Evolutionary conservation across 2,329 filamentous ascomycete genomes (phyloP).

Genomic region (Xylaria sp.): DNA sequence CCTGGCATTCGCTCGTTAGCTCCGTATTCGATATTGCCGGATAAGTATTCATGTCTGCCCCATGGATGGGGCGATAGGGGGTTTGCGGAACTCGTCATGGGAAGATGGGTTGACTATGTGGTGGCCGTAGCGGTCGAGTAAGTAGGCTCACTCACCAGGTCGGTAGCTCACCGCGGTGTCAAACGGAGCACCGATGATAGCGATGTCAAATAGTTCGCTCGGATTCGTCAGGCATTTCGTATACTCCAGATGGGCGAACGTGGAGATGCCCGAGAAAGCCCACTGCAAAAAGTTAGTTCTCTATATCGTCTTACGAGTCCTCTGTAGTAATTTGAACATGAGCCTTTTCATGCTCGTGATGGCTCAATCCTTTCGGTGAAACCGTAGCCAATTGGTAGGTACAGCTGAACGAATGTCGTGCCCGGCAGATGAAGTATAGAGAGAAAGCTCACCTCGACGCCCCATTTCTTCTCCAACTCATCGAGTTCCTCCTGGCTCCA

Average conservation of each 20-base stretch:
- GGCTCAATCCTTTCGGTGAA: neutral
- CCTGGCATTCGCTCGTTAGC: slow-evolving; percentile 43
- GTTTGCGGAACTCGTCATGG: too few species aligned
- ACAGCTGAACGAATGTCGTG: neutral
- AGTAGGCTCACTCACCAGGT: slow-evolving; percentile 51
- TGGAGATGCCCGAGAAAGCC: slow-evolving; percentile 74
- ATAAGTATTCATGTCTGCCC: too few species aligned
- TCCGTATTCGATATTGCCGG: neutral
- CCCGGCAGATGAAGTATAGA: neutral
- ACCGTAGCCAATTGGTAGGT: neutral
- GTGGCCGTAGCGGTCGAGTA: too few species aligned
- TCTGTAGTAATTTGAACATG: neutral
- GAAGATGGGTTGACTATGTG: slow-evolving; percentile 1
- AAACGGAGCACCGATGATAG: slow-evolving; percentile 72
- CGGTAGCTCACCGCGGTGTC: slow-evolving; percentile 74
- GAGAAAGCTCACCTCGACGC: slow-evolving; percentile 51
- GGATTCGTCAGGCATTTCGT: slow-evolving; percentile 71
- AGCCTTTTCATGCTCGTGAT: neutral
- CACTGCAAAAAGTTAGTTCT: slow-evolving; percentile 41
- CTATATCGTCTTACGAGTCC: slow-evolving; percentile 1
- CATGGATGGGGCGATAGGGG: neutral
- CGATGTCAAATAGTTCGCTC: slow-evolving; percentile 68
- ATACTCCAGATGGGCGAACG: slow-evolving; percentile 72
- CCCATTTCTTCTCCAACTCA: slow-evolving; percentile 61
- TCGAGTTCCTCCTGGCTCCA: slow-evolving; percentile 55